Evolutionary conservation across 2,329 filamentous ascomycete species (phyloP), one percentile per base, ranked within the genome.

Genomic region (Trichoderma polysporum): DNA sequence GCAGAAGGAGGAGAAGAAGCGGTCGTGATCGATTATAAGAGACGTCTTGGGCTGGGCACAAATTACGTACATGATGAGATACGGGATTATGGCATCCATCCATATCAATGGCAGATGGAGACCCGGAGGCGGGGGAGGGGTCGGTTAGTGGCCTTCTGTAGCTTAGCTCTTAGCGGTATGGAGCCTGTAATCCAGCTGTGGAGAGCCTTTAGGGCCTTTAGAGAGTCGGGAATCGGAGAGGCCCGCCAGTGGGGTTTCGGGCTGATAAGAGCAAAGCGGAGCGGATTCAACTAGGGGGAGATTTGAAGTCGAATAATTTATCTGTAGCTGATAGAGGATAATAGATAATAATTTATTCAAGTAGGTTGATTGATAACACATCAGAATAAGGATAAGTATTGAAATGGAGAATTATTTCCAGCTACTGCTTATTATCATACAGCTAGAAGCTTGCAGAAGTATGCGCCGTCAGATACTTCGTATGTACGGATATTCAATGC

Each of bases 171-270:
- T 45, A 59, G 56, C 56, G 56, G 37, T n/a, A 39, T 25, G 33
- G 53, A 37, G 33, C 59, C 25, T 50, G 22, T 50, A 50, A 50
- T 50, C 22, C 22, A 49, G 59, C 39, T 33, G 58, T 50, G 58
- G 58, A 52, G 60, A 31, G 15, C 45, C 31, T 1, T n/a, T n/a
- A n/a, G 35, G 47, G 27, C 25, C 7, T 25, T 47, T 8, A 45
- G 45, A 33, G 22, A 41, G 47, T 64, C 61, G 61, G 61, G 61
- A 27, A 47, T 64, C 61, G 61, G 61, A 64, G 61, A 64, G 61
- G 49, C 25, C 61, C 61, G 58, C 31, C 29, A 33, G 56, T 49
- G 47, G 58, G 39, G 57, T 33, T 25, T 41, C 33, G 17, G 4
- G 31, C 45, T 61, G 45, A 61, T 61, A 61, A 52, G 45, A 35